Conservation (phyloP, 2,329 filamentous ascomycete genomes). For the Drechmeria coniospora region DNA sequence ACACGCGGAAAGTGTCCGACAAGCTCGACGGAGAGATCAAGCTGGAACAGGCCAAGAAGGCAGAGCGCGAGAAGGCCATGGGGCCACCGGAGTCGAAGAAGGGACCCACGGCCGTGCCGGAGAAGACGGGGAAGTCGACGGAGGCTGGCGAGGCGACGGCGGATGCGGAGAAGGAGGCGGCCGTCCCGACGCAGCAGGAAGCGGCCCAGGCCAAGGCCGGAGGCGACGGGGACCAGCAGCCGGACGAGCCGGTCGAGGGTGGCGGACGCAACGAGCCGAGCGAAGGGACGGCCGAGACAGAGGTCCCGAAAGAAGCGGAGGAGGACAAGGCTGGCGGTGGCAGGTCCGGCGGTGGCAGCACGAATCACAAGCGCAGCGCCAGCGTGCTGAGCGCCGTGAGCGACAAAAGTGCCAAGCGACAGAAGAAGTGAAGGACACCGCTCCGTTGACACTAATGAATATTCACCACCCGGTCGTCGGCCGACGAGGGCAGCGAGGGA, state of each 20-base stretch:
- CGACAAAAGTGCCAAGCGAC: constrained; percentile 44
- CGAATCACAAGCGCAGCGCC: constrained; percentile 59
- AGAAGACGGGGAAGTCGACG: constrained; percentile 5
- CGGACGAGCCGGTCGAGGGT: constrained; percentile 5
- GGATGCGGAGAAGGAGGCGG: constrained; percentile 10
- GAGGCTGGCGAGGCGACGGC: constrained; percentile 8
- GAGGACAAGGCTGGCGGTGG: constrained; percentile 14
- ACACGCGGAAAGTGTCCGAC: constrained; percentile 58
- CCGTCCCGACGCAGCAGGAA: too few relatives aligned
- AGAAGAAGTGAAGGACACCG: constrained; percentile 33
- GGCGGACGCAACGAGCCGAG: constrained; percentile 7
- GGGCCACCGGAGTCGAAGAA: constrained; percentile 6
- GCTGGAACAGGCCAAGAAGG: constrained; percentile 40
- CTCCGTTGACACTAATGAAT: too few relatives aligned
- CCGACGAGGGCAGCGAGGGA: too few relatives aligned
- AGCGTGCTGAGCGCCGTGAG: constrained; percentile 61
- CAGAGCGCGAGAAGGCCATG: constrained; percentile 29
- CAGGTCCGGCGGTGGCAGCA: constrained; percentile 23
- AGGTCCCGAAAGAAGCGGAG: constrained; percentile 9
- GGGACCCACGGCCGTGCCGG: constrained; percentile 5
- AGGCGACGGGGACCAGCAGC: constrained; percentile 4
- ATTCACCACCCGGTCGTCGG: too few relatives aligned
- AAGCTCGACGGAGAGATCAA: constrained; percentile 61
- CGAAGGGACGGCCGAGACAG: constrained; percentile 1
- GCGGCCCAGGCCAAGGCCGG: too few relatives aligned